Base-by-base conservation (phyloP, 73 alveolate genomes). In the Paramecium bursaria region DNA sequence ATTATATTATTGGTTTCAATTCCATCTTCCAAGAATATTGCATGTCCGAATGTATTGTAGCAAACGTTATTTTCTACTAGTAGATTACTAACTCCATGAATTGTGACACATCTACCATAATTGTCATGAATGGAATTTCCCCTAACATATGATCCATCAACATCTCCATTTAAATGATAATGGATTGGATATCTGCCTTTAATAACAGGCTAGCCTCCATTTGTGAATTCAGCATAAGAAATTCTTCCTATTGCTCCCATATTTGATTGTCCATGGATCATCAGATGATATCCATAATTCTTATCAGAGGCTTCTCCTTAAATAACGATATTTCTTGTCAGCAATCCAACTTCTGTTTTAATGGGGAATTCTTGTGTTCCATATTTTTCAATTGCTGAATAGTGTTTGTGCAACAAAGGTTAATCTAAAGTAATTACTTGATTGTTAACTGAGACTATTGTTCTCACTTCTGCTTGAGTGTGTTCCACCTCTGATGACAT, bases 101-200 rank as follows among this genome's bases (percentile, higher is more conserved):
- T 73, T 0, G 98, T 94, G 26, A 87, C 61, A 31, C 94, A 95
- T 80, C 98, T 82, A 85, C 90, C 90, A 87, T 74, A 94, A 42
- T 94, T 67, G 54, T 90, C 91, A 30, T 92, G 95, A 52, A 92
- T 86, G 10, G 98, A 46, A 74, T 90, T 92, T 14, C 95, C 95
- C 47, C 74, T 74, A 30, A 94, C 88, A 75, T 92, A 92, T 48
- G 95, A 87, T 3, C 75, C 88, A 74, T 90, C 88, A 3, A 94
- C 96, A n/a, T 82, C 90, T 49, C 95, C 95, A 21, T 87, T 86
- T 93, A 92, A 51, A 75, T 94, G 98, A 91, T 79, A 92, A 73
- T 94, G 97, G 23, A 92, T 74, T 11, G 97, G 95, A 85, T 94
- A 94, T 80, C 98, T 86, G 4, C 98, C 98, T 11, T 92, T 92